Evolutionary conservation across 257 asterid genomes (phyloP).

Genomic region (Knoxia roxburghii): DNA sequence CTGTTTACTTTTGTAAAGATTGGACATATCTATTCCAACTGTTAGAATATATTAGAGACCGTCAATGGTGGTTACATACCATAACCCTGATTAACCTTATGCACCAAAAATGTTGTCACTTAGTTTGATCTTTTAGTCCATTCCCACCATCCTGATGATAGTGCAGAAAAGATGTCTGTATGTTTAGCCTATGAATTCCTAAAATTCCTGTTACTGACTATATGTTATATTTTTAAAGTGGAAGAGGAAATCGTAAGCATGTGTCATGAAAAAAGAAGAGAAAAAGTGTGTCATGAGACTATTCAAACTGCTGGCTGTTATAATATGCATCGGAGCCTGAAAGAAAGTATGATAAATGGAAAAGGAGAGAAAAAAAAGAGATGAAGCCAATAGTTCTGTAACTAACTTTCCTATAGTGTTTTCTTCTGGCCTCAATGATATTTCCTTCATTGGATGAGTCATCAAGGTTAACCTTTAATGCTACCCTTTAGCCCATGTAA

Average conservation of each 20-base stretch:
- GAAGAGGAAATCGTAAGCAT: background rate
- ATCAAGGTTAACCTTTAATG: background rate
- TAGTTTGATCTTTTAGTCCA: background rate
- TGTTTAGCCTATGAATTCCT: background rate
- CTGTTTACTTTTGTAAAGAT: background rate
- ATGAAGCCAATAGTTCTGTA: background rate
- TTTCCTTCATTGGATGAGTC: background rate
- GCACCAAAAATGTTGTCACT: background rate
- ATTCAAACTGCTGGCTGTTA: background rate
- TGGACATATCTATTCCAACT: background rate
- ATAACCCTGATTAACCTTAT: background rate
- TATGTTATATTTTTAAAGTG: background rate
- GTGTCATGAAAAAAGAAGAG: background rate
- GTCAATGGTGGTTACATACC: too few species aligned
- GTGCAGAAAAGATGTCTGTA: background rate
- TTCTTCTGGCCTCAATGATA: background rate
- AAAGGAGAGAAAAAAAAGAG: background rate
- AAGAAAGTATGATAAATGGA: background rate
- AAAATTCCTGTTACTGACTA: background rate
- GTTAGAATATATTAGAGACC: too few species aligned
- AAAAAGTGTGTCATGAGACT: background rate
- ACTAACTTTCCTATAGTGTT: background rate
- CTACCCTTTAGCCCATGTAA: background rate
- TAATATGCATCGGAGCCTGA: background rate
- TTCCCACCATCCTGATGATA: background rate